phyloP scores from a whole-genome alignment of 139 green algal species.

The Zygnema cylindricum region DNA sequence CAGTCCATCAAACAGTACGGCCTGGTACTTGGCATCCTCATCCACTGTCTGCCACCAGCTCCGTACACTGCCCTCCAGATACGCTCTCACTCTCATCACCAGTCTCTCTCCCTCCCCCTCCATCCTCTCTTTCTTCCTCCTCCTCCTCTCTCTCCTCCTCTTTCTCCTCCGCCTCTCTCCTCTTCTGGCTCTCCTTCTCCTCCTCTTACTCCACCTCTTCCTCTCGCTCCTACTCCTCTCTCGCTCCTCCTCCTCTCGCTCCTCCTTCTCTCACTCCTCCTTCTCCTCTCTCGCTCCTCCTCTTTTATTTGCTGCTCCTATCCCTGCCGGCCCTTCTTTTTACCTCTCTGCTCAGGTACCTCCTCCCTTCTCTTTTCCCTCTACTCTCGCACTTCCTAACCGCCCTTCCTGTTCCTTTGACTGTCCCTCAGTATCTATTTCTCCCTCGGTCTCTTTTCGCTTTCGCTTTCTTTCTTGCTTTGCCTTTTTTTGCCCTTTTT shows the following conservation, averaged over 20 bases:
- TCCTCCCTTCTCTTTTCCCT: no score
- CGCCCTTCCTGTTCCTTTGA: no score
- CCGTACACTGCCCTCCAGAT: not conserved
- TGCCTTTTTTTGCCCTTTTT: no score
- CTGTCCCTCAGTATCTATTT: no score
- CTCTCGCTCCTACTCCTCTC: not conserved
- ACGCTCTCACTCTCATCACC: not conserved
- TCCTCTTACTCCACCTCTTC: not conserved
- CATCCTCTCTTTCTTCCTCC: not conserved
- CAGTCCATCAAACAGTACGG: conserved; percentile 5
- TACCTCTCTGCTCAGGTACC: no score
- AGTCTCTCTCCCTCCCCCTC: no score
- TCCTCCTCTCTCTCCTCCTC: not conserved
- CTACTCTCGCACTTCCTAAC: no score
- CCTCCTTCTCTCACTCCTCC: not conserved
- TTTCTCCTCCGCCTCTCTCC: not conserved
- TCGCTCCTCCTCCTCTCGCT: not conserved
- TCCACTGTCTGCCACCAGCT: not conserved
- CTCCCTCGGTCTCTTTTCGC: no score
- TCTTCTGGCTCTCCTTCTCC: not conserved
- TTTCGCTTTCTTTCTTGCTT: no score
- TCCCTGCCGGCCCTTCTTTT: no score
- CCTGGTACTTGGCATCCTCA: not conserved
- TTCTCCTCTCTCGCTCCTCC: not conserved
- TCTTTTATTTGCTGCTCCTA: not conserved